Evolutionary conservation across 306 rosid species (phyloP).

Genomic region (Phaseolus lunatus): DNA sequence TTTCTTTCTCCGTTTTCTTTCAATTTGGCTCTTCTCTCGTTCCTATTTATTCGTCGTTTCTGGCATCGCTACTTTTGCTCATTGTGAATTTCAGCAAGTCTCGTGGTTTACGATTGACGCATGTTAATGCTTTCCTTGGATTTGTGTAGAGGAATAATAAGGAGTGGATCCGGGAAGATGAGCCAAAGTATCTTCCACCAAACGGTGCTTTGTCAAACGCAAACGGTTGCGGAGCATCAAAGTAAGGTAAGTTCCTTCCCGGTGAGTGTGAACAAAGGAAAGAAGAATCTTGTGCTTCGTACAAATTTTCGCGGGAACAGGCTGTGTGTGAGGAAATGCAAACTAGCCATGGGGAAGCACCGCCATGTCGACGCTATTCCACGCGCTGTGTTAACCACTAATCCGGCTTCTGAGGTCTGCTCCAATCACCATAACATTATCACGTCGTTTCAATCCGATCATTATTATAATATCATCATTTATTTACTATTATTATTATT

Average conservation of each 20-base stretch:
- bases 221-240: conserved; percentile 56
- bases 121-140: conserved; percentile 22
- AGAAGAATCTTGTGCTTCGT: conserved; percentile 54
- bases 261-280: conserved; percentile 56
- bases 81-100: background rate
- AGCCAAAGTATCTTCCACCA: conserved; percentile 73
- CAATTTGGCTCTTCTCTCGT: background rate
- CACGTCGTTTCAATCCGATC: conserved; percentile 7
- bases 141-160: conserved; percentile 53
- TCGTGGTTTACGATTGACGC: background rate
- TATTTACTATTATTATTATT: background rate
- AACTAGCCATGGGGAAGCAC: conserved; percentile 57
- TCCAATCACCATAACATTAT: background rate
- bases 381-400: conserved; percentile 67
- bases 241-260: conserved; percentile 68
- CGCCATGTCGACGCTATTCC: conserved; percentile 45
- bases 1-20: background rate
- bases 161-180: conserved; percentile 63
- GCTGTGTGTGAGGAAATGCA: conserved; percentile 58
- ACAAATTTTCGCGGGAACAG: conserved; percentile 65
- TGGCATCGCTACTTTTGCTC: conserved; percentile 1
- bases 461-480: background rate
- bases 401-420: conserved; percentile 67
- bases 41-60: background rate
- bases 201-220: conserved; percentile 59